These are phyloP conservation scores for Ballota nigra DNA, from an alignment of 257 asterid species.

Conservation along the genomic window DNA sequence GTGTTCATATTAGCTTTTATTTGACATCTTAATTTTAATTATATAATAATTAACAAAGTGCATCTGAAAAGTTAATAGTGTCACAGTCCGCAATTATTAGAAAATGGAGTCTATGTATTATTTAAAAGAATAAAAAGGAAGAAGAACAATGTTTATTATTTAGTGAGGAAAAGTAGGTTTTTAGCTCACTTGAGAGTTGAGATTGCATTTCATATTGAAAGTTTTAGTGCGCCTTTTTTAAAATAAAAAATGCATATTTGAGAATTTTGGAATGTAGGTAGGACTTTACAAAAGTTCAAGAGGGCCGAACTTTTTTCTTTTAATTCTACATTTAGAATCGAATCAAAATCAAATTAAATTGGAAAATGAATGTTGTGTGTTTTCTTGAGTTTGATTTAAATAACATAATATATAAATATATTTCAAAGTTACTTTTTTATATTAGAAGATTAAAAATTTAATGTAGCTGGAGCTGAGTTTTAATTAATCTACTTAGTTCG, in stretches of 20 bases:
- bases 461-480: too few species aligned
- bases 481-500: too few species aligned
- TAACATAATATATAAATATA: background rate
- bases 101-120: conserved; percentile 19
- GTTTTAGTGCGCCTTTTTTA: conserved; percentile 24
- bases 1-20: conserved; percentile 33
- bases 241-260: conserved; percentile 14
- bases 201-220: conserved; percentile 22
- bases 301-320: background rate
- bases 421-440: background rate
- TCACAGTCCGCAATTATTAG: conserved; percentile 24
- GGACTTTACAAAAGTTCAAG: conserved; percentile 20
- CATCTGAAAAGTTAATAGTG: conserved; percentile 17
- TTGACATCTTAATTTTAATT: conserved; percentile 14
- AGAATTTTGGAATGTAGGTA: conserved; percentile 8
- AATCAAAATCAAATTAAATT: background rate
- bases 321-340: background rate
- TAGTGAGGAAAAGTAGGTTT: conserved; percentile 25
- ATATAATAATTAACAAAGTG: conserved; percentile 15
- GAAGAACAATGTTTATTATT: background rate
- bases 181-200: conserved; percentile 28
- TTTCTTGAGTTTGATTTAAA: background rate
- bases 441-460: too few species aligned
- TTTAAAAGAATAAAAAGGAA: conserved; percentile 11
- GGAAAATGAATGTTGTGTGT: background rate